phyloP scores from a whole-genome alignment of 345 rosid species.

The Diplotaxis tenuifolia region DNA sequence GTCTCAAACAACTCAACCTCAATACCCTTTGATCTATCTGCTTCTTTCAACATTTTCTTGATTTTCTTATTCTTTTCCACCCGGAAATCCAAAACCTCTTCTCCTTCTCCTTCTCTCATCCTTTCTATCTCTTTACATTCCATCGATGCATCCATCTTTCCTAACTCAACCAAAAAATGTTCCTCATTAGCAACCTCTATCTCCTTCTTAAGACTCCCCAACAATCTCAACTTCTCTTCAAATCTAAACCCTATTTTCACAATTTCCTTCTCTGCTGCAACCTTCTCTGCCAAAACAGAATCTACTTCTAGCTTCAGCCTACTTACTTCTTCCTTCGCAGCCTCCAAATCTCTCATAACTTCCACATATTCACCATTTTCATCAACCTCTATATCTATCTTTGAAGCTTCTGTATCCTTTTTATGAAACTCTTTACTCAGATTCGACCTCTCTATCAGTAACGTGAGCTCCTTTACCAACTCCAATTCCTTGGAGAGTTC shows the following conservation, averaged over 20 bases:
- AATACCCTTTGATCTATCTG: slow-evolving; percentile 45
- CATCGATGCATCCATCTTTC: slow-evolving; percentile 56
- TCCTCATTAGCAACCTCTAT: slow-evolving; percentile 64
- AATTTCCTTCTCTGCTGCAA: slow-evolving; percentile 42
- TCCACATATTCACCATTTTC: slow-evolving; percentile 32
- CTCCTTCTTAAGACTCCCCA: slow-evolving; percentile 52
- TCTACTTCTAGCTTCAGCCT: slow-evolving; percentile 65
- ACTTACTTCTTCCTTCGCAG: slow-evolving; percentile 53
- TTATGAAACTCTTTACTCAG: slow-evolving; percentile 20
- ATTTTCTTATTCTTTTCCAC: slow-evolving; percentile 42
- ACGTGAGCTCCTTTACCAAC: slow-evolving; percentile 45
- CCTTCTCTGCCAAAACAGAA: slow-evolving; percentile 49
- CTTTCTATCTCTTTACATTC: slow-evolving; percentile 51
- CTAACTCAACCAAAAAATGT: slow-evolving; percentile 58
- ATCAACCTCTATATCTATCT: slow-evolving; percentile 13
- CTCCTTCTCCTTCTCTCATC: slow-evolving; percentile 42
- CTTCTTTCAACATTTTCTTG: slow-evolving; percentile 42
- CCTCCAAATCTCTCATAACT: slow-evolving; percentile 58
- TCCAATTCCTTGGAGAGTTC: slow-evolving; percentile 44
- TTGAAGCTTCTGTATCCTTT: slow-evolving; percentile 31
- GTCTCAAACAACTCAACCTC: slow-evolving; percentile 58
- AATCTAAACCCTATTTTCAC: slow-evolving; percentile 31
- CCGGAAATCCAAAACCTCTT: slow-evolving; percentile 38
- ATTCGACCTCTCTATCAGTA: slow-evolving; percentile 44
- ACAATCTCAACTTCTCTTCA: slow-evolving; percentile 27